Base-by-base conservation (phyloP, 495 filamentous ascomycete species). In the Penicillium turbatum region DNA sequence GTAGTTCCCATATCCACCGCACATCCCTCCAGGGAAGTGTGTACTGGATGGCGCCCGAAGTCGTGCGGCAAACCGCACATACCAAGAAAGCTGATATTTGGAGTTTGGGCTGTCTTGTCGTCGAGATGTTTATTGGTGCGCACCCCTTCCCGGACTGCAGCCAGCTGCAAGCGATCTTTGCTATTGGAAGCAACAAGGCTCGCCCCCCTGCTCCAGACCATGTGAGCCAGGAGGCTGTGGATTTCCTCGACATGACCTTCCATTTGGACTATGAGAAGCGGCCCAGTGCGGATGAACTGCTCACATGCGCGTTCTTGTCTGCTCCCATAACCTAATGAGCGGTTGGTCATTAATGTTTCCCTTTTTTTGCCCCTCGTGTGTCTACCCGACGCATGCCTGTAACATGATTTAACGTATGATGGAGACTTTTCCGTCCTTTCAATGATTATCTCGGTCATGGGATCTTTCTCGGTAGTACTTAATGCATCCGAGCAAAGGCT, bases 81-180 rank as follows among this genome's bases (percentile, higher is more conserved):
- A 97, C 93, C 0, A 90, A 92, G 66, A 99, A 99, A 73, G 93
- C 95, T n/a, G 93, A 99, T 67, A 97, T 99, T 65, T 99, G 93
- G 93, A 95, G 89, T 49, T 79, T 99, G 31, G 93, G 93, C 19
- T 99, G 93, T 69, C 74, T 99, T 16, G 87, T 99, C 40, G 93
- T 99, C 26, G 93, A 99, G 72, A 99, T 99, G 93, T 95, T 99
- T 75, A 97, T 92, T 13, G 93, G 93, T 35, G 85, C 82, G 27
- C 93, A 99, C 65, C 93, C 93, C 12, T 97, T 96, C 80, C 93
- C 93, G 0, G 92, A 97, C 72, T 96, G 90, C 72, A 92, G 88
- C 41, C 93, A 99, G 72, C 73, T 99, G 56, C 93, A 97, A 66
- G 93, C 93, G 41, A 99, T 99, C 68, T 99, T 97, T 76, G 93